Percentiles rank a stretch among this genome's conserved stretches.
phyloP scores from a whole-genome alignment of 108 stramenopile genomes.

The Fragilaria radians region DNA sequence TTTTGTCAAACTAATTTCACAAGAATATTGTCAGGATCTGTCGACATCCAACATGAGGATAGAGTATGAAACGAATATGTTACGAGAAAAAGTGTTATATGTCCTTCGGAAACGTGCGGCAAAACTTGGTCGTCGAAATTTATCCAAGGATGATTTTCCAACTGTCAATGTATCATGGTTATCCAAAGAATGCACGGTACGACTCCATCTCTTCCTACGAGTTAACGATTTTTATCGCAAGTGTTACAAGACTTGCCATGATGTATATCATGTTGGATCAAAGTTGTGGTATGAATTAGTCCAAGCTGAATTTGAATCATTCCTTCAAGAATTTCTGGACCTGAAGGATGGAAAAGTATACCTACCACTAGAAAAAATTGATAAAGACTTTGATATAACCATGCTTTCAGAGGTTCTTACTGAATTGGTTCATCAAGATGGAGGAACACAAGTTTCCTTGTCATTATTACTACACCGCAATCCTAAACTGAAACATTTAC shows the following conservation, averaged over 20 bases:
- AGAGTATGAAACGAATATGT: background rate
- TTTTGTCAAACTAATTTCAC: conserved; percentile 13
- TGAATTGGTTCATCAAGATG: conserved; percentile 19
- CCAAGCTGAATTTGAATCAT: background rate
- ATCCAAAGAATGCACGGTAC: conserved; percentile 17
- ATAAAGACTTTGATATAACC: background rate
- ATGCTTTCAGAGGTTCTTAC: background rate
- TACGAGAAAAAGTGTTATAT: conserved; percentile 16
- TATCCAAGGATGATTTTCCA: background rate
- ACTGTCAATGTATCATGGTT: conserved; percentile 26
- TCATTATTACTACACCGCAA: conserved; percentile 29
- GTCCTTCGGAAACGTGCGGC: conserved; percentile 24
- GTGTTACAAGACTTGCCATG: background rate
- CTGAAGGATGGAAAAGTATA: background rate
- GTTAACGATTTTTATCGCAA: conserved; percentile 11
- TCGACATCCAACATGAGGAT: background rate
- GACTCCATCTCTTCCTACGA: conserved; percentile 26
- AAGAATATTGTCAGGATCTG: background rate
- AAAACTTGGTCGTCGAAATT: conserved; percentile 11
- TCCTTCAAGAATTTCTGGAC: background rate
- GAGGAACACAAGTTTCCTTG: conserved; percentile 25
- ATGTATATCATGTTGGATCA: background rate
- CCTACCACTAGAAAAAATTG: background rate
- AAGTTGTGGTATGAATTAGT: background rate
- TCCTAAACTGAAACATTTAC: conserved; percentile 11